These are phyloP conservation scores for Phalaenopsis aphrodite DNA, from an alignment of 106 monocot genomes.

Conservation along the genomic window DNA sequence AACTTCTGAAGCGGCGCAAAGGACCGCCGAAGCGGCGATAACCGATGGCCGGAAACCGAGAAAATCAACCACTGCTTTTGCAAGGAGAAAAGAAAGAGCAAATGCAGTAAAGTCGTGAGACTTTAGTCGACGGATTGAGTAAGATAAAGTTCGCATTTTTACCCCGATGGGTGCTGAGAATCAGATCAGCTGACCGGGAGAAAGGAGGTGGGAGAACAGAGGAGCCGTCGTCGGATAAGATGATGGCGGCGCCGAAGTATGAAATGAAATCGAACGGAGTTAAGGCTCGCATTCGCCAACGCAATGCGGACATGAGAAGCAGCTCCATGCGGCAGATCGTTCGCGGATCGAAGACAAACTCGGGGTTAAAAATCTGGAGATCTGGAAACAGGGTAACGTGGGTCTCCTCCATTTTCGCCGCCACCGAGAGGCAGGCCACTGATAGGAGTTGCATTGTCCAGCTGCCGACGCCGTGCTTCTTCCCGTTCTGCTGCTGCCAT, in stretches of 20 bases:
- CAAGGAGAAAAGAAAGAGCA: background rate
- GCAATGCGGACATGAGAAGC: slow-evolving; percentile 49
- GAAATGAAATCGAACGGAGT: slow-evolving; percentile 76
- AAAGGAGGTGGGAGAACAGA: background rate
- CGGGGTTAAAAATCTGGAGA: slow-evolving; percentile 37
- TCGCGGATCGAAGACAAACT: slow-evolving; percentile 45
- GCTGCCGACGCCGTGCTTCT: slow-evolving; percentile 1
- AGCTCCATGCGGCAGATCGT: slow-evolving; percentile 69
- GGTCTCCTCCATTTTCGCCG: slow-evolving; percentile 84
- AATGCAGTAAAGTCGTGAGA: background rate
- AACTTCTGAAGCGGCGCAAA: slow-evolving; percentile 26
- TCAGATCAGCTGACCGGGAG: slow-evolving; percentile 34
- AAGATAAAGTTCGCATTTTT: slow-evolving; percentile 5
- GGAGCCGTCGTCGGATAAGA: slow-evolving; percentile 10
- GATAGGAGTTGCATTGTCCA: slow-evolving; percentile 72
- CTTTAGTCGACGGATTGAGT: background rate
- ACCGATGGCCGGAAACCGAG: slow-evolving; percentile 45
- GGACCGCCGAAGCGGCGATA: slow-evolving; percentile 48
- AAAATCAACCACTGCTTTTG: slow-evolving; percentile 52
- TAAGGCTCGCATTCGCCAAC: slow-evolving; percentile 61
- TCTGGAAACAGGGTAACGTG: slow-evolving; percentile 43
- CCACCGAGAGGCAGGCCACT: slow-evolving; percentile 73
- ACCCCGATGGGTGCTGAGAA: slow-evolving; percentile 48
- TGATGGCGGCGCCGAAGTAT: slow-evolving; percentile 16
- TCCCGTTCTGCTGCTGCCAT: background rate